A percentile compares a stretch with the other conserved stretches of the same genome.
phyloP scores from a whole-genome alignment of 495 filamentous ascomycete species.

The Cercophora scortea region DNA sequence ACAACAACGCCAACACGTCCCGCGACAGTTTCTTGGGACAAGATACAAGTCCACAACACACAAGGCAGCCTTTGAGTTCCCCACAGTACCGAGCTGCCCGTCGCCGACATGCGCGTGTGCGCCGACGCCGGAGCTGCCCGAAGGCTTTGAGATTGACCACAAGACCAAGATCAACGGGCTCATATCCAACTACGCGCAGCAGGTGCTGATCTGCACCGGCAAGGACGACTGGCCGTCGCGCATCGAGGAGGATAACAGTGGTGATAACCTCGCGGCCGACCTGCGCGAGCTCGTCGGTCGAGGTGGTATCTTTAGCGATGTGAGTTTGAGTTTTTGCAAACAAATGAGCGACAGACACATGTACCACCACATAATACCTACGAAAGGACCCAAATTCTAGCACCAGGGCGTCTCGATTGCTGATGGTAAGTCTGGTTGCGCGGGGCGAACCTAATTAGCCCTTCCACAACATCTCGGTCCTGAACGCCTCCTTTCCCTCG shows the following conservation, averaged over 20 bases:
- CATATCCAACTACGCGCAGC: conserved; percentile 71
- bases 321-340: conserved; percentile 36
- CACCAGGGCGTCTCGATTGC: neutral
- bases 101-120: conserved; percentile 65
- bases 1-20: neutral
- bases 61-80: conserved; percentile 25
- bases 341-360: too few relatives aligned
- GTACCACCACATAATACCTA: too few relatives aligned
- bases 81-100: conserved; percentile 56
- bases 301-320: conserved; percentile 62
- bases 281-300: conserved; percentile 61
- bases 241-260: conserved; percentile 48
- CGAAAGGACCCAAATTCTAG: neutral
- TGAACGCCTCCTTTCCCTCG: conserved; percentile 61
- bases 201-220: conserved; percentile 77
- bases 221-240: conserved; percentile 71
- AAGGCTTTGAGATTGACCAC: conserved; percentile 68
- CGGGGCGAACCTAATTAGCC: conserved; percentile 48
- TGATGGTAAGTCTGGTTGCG: neutral
- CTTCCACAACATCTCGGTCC: conserved; percentile 66
- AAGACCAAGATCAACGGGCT: conserved; percentile 60
- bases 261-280: conserved; percentile 58
- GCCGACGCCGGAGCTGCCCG: conserved; percentile 54
- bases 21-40: conserved; percentile 4
- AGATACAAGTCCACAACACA: neutral